Conservation (phyloP, 495 filamentous ascomycete species). For the Oleoguttula mirabilis region DNA sequence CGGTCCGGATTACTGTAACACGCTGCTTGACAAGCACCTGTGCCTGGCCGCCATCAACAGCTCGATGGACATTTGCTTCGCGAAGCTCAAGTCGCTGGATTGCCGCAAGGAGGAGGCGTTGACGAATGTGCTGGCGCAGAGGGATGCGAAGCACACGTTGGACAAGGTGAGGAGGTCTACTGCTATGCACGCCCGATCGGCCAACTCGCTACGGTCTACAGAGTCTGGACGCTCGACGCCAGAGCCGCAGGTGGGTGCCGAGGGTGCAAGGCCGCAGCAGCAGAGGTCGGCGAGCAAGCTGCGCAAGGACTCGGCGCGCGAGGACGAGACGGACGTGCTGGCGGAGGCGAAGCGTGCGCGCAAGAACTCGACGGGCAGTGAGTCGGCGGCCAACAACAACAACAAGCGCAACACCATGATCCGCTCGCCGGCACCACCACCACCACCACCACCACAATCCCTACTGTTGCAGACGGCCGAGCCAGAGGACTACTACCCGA, state of each 20-base stretch:
- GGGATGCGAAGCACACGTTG: neutral
- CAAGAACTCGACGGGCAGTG: neutral
- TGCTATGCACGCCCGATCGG: neutral
- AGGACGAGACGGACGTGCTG: neutral
- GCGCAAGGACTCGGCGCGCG: neutral
- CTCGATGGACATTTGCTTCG: slow-evolving; percentile 21
- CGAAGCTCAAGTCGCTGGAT: slow-evolving; percentile 16
- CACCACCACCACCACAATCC: neutral
- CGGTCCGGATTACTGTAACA: slow-evolving; percentile 13
- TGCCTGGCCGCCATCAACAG: slow-evolving; percentile 15
- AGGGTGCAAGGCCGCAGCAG: neutral
- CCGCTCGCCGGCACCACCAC: neutral
- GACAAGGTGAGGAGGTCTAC: neutral
- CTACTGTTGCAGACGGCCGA: neutral
- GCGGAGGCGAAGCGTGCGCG: neutral
- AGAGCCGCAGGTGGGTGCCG: neutral
- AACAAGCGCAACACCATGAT: slow-evolving; percentile 6
- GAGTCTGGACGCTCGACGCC: slow-evolving; percentile 5
- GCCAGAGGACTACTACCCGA: neutral
- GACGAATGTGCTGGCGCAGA: neutral
- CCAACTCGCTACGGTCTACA: slow-evolving; percentile 4
- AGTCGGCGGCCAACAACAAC: neutral
- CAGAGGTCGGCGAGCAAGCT: neutral
- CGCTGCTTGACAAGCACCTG: slow-evolving; percentile 17
- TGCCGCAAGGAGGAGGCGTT: slow-evolving; percentile 18